Base-by-base conservation (phyloP, 1,284 basidiomycete genomes). In the Golubevia sp. region DNA sequence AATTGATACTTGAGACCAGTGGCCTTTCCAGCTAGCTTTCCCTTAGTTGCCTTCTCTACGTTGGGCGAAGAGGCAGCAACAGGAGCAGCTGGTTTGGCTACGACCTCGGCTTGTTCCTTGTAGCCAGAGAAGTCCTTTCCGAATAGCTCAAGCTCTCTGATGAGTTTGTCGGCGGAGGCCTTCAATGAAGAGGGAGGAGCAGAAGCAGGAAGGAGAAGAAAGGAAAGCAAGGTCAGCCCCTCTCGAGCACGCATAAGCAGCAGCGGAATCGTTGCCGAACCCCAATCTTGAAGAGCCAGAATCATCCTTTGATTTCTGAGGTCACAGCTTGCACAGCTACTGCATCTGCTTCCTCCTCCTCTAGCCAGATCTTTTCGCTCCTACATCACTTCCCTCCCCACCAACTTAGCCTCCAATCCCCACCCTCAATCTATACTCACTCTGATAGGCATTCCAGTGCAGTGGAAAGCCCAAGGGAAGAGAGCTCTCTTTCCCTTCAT, bases 401-500 rank as follows among this genome's bases (percentile, higher is more conserved):
- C n/a, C n/a, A n/a, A n/a, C n/a, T n/a, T n/a, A n/a, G n/a, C n/a
- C n/a, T n/a, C n/a, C n/a, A n/a, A n/a, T n/a, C n/a, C n/a, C n/a
- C n/a, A n/a, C n/a, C n/a, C n/a, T n/a, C n/a, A n/a, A n/a, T n/a
- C n/a, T n/a, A n/a, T 24, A 86, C 90, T 67, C 70, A 93, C 94
- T 88, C 97, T 97, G 88, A 99, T 99, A 55, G 96, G 96, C 93
- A 99, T 93, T 58, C 96, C 96, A 6, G 96, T 98, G 74, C 91
- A 92, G 86, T 99, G 97, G 86, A 97, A 83, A 91, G 61, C 93
- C 96, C 82, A 97, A 90, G 56, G 97, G 86, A 98, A 99, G 71
- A 99, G 86, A 34, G 92, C 93, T 44, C 92, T 89, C 86, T 97
- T 97, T 60, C 97, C 97, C 71, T 94, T 85, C 92, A 99, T 92